Evolutionary conservation across 2,329 filamentous ascomycete species (phyloP), one percentile per base, ranked within the genome.

Genomic region (Fusarium sp.): DNA sequence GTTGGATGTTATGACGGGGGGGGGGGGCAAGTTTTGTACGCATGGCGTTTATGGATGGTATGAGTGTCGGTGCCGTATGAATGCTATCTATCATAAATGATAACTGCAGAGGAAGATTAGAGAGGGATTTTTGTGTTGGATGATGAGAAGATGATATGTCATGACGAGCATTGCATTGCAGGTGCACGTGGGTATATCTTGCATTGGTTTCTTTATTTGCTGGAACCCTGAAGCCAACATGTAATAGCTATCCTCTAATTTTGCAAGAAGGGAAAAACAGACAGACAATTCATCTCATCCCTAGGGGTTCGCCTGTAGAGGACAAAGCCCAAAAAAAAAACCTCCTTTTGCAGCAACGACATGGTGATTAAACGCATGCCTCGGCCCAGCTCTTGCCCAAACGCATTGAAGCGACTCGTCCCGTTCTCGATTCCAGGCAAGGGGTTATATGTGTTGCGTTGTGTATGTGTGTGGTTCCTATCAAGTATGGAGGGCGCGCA

Each of bases 21-120:
- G 17, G 62, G 40, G 56, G 17, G 59, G 62, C 27, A 60, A 38
- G 60, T 32, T 65, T 63, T 69, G 64, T 65, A 74, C 57, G 73
- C 67, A 66, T 66, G 73, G 73, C 73, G 73, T 75, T 75, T 66
- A 70, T 65, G 68, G 66, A 67, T 64, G 73, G 73, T 68, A 65
- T 40, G 56, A 54, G 57, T 54, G 63, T 59, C 47, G 61, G 63
- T 73, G 65, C 33, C 50, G 38, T 72, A 58, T 67, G 43, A 67
- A 68, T 73, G 37, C 61, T 65, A 74, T 73, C 37, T 65, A 74
- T 73, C 37, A 61, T 57, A 66, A 75, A 65, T 69, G 73, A 74
- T 76, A 75, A 64, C 66, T 74, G 27, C 65, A 35, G 63, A 60
- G 20, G 65, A 60, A 65, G 59, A 50, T 14, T 62, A 70, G 68